Base-by-base conservation (phyloP, 352 stramenopile species). In the Aphanomyces astaci region DNA sequence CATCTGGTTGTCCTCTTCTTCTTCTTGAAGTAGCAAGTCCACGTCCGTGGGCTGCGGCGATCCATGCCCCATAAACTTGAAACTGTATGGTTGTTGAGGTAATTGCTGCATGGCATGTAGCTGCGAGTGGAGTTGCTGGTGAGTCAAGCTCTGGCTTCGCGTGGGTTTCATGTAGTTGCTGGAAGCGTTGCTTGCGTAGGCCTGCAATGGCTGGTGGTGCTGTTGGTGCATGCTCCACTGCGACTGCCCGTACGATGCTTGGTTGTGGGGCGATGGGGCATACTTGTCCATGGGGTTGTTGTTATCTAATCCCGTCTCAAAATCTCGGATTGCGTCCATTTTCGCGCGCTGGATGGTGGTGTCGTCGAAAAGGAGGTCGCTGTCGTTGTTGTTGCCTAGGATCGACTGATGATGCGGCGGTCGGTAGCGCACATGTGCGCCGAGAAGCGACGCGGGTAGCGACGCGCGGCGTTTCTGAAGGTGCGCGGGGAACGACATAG, bases 11-110 rank as follows among this genome's bases (percentile, higher is more conserved):
- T 59, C 51, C 13, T 59, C 51, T 30, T 59, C 51, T 19, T 59
- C 51, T 59, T 59, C 62, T 45, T 68, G 62, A n/a, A 68, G 51
- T 1, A 68, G 46, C 9, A 52, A 59, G 33, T 68, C 62, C 22
- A 68, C 49, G 51, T 60, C 49, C 10, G 25, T 68, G 19, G 27
- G 36, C 7, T 64, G 27, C 31, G 56, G 36, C 4, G 13, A 9
- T 1, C 25, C 19, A 22, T 59, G 19, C n/a, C n/a, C n/a, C 17
- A 59, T 30, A 39, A 59, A 40, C 30, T 59, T 59, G 51, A n/a
- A 33, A 10, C 19, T 19, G n/a, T 30, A 25, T 1, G 33, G 17
- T 25, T 25, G 32, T 30, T 22, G 22, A n/a, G n/a, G n/a, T n/a
- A n/a, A n/a, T 5, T 17, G 17, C 28, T 51, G 46, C 49, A 68